Evolutionary conservation across 2,329 filamentous ascomycete genomes (phyloP).

Genomic region (Verticillium isaacii): DNA sequence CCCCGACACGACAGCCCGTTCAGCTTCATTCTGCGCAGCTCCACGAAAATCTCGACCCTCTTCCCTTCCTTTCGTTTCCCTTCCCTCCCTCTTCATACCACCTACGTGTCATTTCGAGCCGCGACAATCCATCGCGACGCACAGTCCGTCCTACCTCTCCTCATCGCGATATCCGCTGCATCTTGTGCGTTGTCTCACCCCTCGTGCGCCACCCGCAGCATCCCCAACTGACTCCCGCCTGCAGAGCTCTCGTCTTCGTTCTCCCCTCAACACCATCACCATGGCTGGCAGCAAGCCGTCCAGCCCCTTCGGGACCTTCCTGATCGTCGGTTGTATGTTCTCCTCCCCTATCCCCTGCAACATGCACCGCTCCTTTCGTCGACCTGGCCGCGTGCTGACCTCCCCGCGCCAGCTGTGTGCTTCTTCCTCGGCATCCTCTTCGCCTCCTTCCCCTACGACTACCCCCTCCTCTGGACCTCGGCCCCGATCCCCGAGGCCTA

Average conservation of each 20-base stretch:
- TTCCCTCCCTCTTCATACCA: background rate
- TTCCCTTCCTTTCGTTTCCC: background rate
- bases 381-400: background rate
- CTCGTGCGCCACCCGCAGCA: background rate
- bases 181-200: background rate
- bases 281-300: constrained; percentile 47
- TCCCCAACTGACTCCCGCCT: background rate
- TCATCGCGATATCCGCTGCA: background rate
- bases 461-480: constrained; percentile 77
- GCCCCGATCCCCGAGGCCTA: constrained; percentile 61
- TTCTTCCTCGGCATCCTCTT: constrained; percentile 99
- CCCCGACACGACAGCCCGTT: background rate
- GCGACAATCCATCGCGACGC: background rate
- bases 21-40: background rate
- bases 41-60: background rate
- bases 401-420: constrained; percentile 60
- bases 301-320: constrained; percentile 86
- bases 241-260: background rate
- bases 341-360: constrained; percentile 8
- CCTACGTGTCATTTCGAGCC: background rate
- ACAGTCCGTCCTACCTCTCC: background rate
- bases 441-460: constrained; percentile 93
- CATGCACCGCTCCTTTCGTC: background rate
- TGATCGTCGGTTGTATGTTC: constrained; percentile 88
- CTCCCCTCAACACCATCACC: background rate